These are phyloP conservation scores for Cyberlindnera meyerae DNA, from an alignment of 805 yeast species.

Conservation along the genomic window DNA sequence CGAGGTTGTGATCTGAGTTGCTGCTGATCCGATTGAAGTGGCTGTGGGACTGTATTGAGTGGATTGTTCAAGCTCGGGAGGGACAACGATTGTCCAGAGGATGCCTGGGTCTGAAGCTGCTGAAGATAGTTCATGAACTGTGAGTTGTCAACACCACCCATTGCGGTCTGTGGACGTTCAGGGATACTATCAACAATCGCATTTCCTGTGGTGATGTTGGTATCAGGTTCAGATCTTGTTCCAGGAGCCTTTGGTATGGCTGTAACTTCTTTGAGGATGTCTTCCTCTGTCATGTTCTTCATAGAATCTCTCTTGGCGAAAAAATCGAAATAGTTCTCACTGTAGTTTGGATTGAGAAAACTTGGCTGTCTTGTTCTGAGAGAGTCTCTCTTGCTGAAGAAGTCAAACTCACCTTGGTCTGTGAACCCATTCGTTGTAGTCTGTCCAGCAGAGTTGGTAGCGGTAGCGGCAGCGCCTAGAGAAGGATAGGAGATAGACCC, in stretches of 20 bases:
- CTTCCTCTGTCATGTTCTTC: conserved; percentile 17
- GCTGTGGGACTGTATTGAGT: no score
- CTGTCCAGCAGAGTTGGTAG: no score
- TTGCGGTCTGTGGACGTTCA: conserved; percentile 12
- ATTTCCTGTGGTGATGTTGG: conserved; percentile 1
- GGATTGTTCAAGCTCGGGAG: no score
- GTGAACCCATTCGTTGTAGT: conserved; percentile 17
- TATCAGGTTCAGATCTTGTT: conserved; percentile 23
- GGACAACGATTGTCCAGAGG: neutral
- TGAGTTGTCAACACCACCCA: conserved; percentile 4
- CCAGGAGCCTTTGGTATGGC: conserved; percentile 14
- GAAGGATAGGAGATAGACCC: neutral
- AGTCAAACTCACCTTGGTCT: conserved; percentile 21
- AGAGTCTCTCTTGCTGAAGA: conserved; percentile 25
- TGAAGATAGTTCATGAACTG: conserved; percentile 5
- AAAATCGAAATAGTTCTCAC: conserved; percentile 25
- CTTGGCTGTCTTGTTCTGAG: conserved; percentile 25
- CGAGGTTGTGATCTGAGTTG: conserved; percentile 4
- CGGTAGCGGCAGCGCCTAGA: no score
- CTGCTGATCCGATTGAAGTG: conserved; percentile 1
- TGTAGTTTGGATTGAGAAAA: conserved; percentile 20
- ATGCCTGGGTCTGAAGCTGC: conserved; percentile 4
- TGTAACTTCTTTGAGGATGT: conserved; percentile 9
- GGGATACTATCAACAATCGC: conserved; percentile 5
- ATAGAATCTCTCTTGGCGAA: conserved; percentile 27